Evolutionary conservation across 176 grass and related monocot genomes (phyloP).

Genomic region (Bromus sterilis): DNA sequence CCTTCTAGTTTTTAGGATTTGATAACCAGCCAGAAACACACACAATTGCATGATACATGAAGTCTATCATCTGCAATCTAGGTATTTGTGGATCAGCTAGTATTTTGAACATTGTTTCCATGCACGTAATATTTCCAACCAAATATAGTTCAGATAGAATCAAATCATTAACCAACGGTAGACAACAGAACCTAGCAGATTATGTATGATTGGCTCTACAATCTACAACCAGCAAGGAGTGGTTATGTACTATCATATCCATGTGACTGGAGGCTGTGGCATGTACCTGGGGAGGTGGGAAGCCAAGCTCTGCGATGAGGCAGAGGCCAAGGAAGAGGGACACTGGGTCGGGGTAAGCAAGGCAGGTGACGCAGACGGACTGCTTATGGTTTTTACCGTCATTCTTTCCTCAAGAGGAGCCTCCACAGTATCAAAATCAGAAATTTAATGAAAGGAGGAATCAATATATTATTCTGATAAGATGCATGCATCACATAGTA

Average conservation of each 20-base stretch:
- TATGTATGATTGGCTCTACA: neutral
- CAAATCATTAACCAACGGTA: neutral
- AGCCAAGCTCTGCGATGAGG: conserved; percentile 42
- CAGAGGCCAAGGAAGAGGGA: conserved; percentile 50
- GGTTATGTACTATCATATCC: neutral
- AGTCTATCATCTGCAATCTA: neutral
- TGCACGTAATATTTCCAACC: neutral
- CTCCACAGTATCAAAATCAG: conserved; percentile 93
- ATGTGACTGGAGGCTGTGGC: neutral
- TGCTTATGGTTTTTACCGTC: conserved; percentile 87
- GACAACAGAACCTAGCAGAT: neutral
- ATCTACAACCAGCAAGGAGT: neutral
- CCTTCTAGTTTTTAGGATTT: conserved; percentile 7
- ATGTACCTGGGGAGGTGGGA: conserved; percentile 55
- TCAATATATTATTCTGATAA: conserved; percentile 15
- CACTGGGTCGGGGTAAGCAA: conserved; percentile 69
- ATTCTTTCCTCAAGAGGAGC: conserved; percentile 85
- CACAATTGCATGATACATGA: neutral
- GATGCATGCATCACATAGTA: neutral
- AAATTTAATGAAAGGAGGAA: conserved; percentile 20
- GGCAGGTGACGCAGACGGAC: conserved; percentile 36
- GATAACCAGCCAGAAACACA: neutral
- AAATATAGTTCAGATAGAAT: neutral
- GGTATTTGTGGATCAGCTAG: neutral
- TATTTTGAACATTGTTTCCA: no score